phyloP scores from a whole-genome alignment of 441 rosid species.

The Capsella rubella region DNA sequence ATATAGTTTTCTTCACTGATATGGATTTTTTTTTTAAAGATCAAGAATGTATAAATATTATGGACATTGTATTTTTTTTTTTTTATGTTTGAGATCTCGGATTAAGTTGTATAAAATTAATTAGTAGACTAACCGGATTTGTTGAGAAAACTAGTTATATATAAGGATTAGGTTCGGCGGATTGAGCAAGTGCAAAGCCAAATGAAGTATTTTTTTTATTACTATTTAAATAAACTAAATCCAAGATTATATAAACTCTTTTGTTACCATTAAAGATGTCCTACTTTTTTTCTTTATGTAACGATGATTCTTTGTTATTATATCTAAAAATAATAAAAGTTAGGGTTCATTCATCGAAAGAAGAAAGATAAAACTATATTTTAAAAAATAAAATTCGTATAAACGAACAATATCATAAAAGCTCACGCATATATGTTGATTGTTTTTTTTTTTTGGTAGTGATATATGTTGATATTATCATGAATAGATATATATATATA shows the following conservation, averaged over 20 bases:
- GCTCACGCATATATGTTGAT: no score
- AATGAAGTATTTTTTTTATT: constrained; percentile 6
- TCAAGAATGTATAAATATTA: no score
- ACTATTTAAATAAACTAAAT: neutral
- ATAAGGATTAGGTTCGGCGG: constrained; percentile 34
- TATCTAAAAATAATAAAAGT: neutral
- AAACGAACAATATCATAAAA: constrained; percentile 16
- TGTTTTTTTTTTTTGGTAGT: no score
- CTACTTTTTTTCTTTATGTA: constrained; percentile 22
- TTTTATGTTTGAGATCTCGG: no score
- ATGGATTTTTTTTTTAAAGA: neutral
- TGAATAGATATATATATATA: neutral
- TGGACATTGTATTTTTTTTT: no score
- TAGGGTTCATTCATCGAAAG: neutral
- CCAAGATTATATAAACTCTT: constrained; percentile 5
- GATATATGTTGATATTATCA: no score
- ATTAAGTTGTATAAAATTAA: no score
- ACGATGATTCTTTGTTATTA: neutral
- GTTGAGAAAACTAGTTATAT: neutral
- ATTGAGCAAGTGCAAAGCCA: constrained; percentile 20
- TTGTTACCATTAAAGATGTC: constrained; percentile 12
- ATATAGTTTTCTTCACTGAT: neutral
- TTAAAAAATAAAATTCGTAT: neutral
- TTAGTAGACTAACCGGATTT: neutral
- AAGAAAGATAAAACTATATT: neutral